A percentile compares a stretch with the other conserved stretches of the same genome.
Conservation (phyloP, 306 rosid species). For the Malus sieversii region DNA sequence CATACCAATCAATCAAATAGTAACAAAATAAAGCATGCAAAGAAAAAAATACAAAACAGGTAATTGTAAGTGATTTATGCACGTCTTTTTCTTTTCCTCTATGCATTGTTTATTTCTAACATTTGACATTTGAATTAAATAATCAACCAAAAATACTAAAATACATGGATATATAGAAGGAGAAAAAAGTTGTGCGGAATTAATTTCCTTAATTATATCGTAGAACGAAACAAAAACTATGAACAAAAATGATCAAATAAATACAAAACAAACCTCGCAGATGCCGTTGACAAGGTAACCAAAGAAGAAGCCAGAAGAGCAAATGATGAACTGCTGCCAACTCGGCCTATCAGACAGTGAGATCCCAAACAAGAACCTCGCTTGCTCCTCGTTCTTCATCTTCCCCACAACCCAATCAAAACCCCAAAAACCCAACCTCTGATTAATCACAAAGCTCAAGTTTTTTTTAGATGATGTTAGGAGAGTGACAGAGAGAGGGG, state of each 20-base stretch:
- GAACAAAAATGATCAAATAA: not conserved
- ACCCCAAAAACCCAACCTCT: not conserved
- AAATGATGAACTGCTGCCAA: constrained; percentile 49
- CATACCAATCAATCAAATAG: not conserved
- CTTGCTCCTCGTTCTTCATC: constrained; percentile 47
- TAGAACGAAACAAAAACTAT: not conserved
- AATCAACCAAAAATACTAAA: too few relatives aligned
- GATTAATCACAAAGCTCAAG: not conserved
- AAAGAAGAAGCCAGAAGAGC: constrained; percentile 55
- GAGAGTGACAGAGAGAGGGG: not conserved
- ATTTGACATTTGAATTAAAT: not conserved
- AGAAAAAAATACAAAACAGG: not conserved
- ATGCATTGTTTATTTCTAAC: too few relatives aligned
- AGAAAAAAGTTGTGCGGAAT: too few relatives aligned
- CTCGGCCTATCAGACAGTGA: constrained; percentile 38
- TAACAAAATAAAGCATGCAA: not conserved
- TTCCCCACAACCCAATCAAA: not conserved
- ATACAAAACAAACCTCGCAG: constrained; percentile 42
- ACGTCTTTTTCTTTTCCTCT: too few relatives aligned
- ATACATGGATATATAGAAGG: too few relatives aligned
- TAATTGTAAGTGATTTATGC: too few relatives aligned
- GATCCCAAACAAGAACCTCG: constrained; percentile 49
- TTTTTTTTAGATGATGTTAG: not conserved
- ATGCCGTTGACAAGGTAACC: constrained; percentile 63
- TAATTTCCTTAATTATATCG: too few relatives aligned